Base-by-base conservation (phyloP, 768 basidiomycete genomes). In the Lanmaoa pseudosensibilis region DNA sequence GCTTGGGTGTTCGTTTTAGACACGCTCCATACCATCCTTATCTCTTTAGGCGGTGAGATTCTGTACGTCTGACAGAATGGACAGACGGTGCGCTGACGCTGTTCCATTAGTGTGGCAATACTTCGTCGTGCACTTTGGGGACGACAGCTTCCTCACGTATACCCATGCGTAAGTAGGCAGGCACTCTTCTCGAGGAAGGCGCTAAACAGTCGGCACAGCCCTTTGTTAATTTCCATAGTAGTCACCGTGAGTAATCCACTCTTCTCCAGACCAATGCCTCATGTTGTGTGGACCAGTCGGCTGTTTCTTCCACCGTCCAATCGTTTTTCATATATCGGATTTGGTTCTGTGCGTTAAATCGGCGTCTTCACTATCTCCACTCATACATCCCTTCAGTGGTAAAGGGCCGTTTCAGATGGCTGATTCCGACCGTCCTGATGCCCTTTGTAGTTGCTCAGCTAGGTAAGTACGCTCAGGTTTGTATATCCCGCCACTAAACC, bases 261-360 rank as follows among this genome's bases (percentile, higher is more conserved):
- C 32, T 34, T 44, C 33, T 57, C 50, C 40, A 15, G 52, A 60
- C 21, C 36, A 11, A 25, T 25, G 25, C 57, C 65, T 69, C 59
- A 62, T 55, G 56, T 50, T 48, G 15, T 18, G 2, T 38, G 50
- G 40, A 38, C 30, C 41, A 69, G 66, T 64, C 65, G 11, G 34
- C 46, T 4, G 56, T 68, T 59, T 62, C 62, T 19, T 51, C 48
- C 43, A 46, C 67, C 7, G 61, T 66, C 32, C 64, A 67, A 41
- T 61, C 62, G 21, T 67, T 62, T 53, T 68, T 69, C 61, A 66
- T 66, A 54, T 67, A 56, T 53, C 62, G 65, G 15, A 62, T 69
- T 39, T 68, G 62, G 67, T 55, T 11, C 16, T 33, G 66, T 64
- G 54, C 23, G 66, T 67, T 38, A 23, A 33, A 46, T 34, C 3